Evolutionary conservation across 192 early-diverging fungal genomes (phyloP).

Genomic region (Rhizoclosmatium globosum): DNA sequence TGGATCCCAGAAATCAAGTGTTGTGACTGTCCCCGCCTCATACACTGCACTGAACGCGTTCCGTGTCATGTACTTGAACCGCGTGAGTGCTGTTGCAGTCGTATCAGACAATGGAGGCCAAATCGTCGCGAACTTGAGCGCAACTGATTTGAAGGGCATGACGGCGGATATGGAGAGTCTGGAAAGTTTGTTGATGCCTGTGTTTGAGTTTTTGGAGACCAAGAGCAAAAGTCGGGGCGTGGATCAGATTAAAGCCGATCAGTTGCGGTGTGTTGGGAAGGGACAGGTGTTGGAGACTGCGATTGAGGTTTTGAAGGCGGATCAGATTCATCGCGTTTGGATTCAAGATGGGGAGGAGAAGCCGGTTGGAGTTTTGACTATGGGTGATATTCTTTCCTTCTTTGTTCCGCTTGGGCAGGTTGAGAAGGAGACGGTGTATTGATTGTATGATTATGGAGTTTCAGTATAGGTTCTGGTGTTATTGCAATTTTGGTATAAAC

Average conservation of each 20-base stretch:
- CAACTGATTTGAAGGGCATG: conserved; percentile 78
- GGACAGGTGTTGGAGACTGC: conserved; percentile 57
- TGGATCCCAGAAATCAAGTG: neutral
- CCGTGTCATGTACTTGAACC: conserved; percentile 53
- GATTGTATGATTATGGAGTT: neutral
- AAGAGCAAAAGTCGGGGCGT: conserved; percentile 40
- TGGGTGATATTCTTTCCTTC: conserved; percentile 70
- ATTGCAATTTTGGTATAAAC: too few species aligned
- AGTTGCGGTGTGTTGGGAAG: conserved; percentile 46
- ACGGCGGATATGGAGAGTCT: conserved; percentile 58
- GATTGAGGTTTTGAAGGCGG: conserved; percentile 59
- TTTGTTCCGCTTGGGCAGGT: conserved; percentile 47
- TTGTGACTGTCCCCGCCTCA: conserved; percentile 36
- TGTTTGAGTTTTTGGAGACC: conserved; percentile 69
- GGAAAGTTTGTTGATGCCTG: conserved; percentile 64
- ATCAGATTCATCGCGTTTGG: conserved; percentile 72
- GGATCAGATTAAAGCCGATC: conserved; percentile 64
- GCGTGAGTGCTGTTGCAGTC: conserved; percentile 68
- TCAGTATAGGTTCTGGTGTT: too few species aligned
- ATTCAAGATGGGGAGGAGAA: conserved; percentile 63
- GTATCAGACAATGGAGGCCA: conserved; percentile 56
- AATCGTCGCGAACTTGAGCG: conserved; percentile 74
- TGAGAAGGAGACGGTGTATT: neutral
- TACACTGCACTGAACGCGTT: conserved; percentile 53
- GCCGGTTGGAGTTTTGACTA: conserved; percentile 74